Conservation (phyloP, 306 rosid genomes). For the Styphnolobium japonicum region DNA sequence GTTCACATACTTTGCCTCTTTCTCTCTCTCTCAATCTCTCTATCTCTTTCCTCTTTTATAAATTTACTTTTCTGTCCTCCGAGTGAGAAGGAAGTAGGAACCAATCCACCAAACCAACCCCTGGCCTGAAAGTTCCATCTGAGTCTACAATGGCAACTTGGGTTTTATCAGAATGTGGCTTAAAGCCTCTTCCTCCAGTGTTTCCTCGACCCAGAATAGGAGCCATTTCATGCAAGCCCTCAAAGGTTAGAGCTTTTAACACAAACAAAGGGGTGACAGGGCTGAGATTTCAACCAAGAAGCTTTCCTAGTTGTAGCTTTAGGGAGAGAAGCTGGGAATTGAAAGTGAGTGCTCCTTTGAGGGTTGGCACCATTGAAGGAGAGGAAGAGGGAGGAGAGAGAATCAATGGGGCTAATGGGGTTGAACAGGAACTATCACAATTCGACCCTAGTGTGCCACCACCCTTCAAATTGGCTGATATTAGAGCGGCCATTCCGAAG, state of each 20-base stretch:
- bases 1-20: conserved; percentile 11
- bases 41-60: not conserved
- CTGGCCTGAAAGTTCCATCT: conserved; percentile 21
- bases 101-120: not conserved
- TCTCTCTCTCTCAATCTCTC: not conserved
- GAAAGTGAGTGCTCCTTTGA: conserved; percentile 73
- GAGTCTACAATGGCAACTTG: conserved; percentile 73
- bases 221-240: conserved; percentile 30
- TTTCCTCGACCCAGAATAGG: conserved; percentile 48
- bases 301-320: conserved; percentile 18
- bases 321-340: conserved; percentile 58
- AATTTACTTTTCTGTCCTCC: conserved; percentile 18
- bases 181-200: conserved; percentile 61
- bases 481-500: conserved; percentile 87
- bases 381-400: conserved; percentile 34
- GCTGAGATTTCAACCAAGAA: conserved; percentile 29
- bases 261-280: conserved; percentile 34
- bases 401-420: conserved; percentile 31
- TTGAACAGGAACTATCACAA: conserved; percentile 27
- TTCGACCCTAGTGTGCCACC: conserved; percentile 81
- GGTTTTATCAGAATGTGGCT: conserved; percentile 83
- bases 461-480: conserved; percentile 72
- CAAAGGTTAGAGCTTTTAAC: conserved; percentile 37
- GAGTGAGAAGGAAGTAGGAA: conserved; percentile 4
- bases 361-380: conserved; percentile 48